A percentile compares a stretch with the other conserved stretches of the same genome.
Conservation (phyloP, 495 filamentous ascomycete species). For the Pseudevernia furfuracea region DNA sequence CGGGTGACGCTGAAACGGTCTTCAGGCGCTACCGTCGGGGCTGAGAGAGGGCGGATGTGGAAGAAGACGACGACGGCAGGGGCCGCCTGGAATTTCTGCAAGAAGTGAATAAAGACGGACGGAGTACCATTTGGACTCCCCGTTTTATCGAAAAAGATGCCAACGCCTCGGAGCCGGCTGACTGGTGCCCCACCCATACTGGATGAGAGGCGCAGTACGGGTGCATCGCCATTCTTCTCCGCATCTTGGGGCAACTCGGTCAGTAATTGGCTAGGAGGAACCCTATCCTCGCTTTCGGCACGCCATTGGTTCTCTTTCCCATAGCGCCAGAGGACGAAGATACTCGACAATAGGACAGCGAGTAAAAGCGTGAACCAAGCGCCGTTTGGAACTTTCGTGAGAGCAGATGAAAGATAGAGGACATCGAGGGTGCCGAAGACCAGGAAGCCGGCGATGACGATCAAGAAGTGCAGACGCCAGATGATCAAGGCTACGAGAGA, state of each 20-base stretch:
- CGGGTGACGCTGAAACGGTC: constrained; percentile 43
- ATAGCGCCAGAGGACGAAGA: constrained; percentile 66
- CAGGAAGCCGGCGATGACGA: constrained; percentile 56
- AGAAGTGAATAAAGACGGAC: constrained; percentile 55
- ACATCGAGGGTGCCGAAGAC: constrained; percentile 55
- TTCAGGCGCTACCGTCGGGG: constrained; percentile 34
- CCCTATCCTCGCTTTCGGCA: constrained; percentile 53
- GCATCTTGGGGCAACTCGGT: constrained; percentile 15
- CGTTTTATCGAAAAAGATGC: constrained; percentile 61
- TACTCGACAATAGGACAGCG: constrained; percentile 45
- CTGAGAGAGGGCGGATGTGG: constrained; percentile 51
- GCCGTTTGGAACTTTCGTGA: constrained; percentile 62
- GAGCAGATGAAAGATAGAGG: constrained; percentile 55
- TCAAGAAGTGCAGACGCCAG: constrained; percentile 50
- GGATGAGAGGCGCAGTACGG: constrained; percentile 28
- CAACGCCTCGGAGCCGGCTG: constrained; percentile 44
- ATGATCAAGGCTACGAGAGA: constrained; percentile 59
- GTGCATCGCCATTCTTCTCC: constrained; percentile 3
- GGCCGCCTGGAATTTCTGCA: constrained; percentile 52
- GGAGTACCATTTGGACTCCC: constrained; percentile 43
- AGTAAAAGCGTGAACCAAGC: constrained; percentile 69
- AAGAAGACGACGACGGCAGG: constrained; percentile 56
- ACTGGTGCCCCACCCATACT: constrained; percentile 42
- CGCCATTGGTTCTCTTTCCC: constrained; percentile 69
- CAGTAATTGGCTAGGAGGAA: constrained; percentile 43